Evolutionary conservation across 192 early-diverging fungal species (phyloP).

Genomic region (Rhizophagus clarus): DNA sequence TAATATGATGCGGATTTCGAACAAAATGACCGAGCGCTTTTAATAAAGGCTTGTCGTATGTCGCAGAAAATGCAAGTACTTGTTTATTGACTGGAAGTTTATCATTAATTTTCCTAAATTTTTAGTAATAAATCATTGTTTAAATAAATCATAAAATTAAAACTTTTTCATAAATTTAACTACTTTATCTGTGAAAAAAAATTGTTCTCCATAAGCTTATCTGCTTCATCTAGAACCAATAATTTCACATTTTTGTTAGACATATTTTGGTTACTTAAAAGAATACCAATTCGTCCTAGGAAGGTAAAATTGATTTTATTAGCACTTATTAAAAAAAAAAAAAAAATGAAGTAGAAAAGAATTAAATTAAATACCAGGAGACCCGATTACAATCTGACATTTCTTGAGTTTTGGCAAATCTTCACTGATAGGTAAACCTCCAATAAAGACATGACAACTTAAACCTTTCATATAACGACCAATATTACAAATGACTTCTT

Average conservation of each 20-base stretch:
- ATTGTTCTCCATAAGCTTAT: conserved; percentile 58
- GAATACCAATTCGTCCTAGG: conserved; percentile 46
- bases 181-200: conserved; percentile 47
- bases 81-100: conserved; percentile 50
- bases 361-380: conserved; percentile 49
- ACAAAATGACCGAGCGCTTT: conserved; percentile 41
- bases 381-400: conserved; percentile 58
- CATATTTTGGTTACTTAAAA: conserved; percentile 46
- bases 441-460: conserved; percentile 55
- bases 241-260: conserved; percentile 42
- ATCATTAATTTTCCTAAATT: conserved; percentile 40
- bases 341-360: no score
- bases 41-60: conserved; percentile 53
- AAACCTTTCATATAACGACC: conserved; percentile 31
- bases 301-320: neutral
- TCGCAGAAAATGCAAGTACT: conserved; percentile 62
- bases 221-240: conserved; percentile 63
- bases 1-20: conserved; percentile 51
- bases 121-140: neutral
- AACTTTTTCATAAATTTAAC: neutral
- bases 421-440: conserved; percentile 50
- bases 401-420: conserved; percentile 46
- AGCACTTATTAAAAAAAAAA: neutral
- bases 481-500: conserved; percentile 52
- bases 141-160: neutral